phyloP scores from a whole-genome alignment of 1,139 yeast genomes.

The Candida sp. region DNA sequence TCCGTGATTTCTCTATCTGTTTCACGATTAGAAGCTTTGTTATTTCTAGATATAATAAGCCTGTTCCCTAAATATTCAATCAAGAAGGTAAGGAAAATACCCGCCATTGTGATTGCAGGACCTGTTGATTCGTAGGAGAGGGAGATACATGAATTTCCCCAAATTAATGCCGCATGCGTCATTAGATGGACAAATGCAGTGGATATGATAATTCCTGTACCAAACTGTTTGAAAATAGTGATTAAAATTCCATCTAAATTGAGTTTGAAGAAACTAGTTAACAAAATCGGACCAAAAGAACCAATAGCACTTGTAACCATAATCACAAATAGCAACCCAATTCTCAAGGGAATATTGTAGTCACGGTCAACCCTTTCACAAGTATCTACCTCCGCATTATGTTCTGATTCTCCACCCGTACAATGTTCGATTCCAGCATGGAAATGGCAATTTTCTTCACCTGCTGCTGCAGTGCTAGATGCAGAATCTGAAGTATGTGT shows the following conservation, averaged over 20 bases:
- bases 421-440: conserved; percentile 42
- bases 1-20: conserved; percentile 1
- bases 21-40: not conserved
- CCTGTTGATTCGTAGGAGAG: conserved; percentile 24
- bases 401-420: conserved; percentile 11
- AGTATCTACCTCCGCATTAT: conserved; percentile 1
- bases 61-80: conserved; percentile 18
- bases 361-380: conserved; percentile 21
- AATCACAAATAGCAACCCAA: conserved; percentile 28
- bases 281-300: conserved; percentile 19
- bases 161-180: conserved; percentile 61
- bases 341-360: conserved; percentile 22
- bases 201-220: conserved; percentile 90
- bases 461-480: conserved; percentile 1
- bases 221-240: conserved; percentile 58
- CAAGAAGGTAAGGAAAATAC: conserved; percentile 26
- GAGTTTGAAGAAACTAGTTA: conserved; percentile 15
- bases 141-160: conserved; percentile 20
- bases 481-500: not conserved
- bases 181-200: conserved; percentile 85
- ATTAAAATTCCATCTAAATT: conserved; percentile 17
- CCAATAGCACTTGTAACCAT: conserved; percentile 28
- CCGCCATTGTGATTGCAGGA: conserved; percentile 33
- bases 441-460: conserved; percentile 27
- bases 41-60: conserved; percentile 7